Base-by-base conservation (phyloP, 805 yeast species). In the Pichia phayaonensis region DNA sequence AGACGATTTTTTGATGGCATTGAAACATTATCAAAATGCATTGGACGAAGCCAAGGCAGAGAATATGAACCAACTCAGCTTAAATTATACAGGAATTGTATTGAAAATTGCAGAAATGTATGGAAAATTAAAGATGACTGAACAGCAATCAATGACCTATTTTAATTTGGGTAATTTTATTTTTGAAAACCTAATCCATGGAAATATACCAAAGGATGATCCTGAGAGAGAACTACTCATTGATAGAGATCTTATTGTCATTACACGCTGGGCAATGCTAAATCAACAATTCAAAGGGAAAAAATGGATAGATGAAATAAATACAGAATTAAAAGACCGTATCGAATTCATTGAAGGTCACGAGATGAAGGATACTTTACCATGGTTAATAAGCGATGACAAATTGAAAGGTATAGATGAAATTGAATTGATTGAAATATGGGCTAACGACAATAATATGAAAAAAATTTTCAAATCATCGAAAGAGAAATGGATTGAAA, bases 21-120 rank as follows among this genome's bases (percentile, higher is more conserved):
- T 89, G 52, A 75, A 77, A 51, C 73, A 76, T 58, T 92, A 90
- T 66, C 74, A 87, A 42, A 83, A 84, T 55, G 96, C 96, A 0
- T 68, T 90, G 26, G 73, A 79, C 27, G 75, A 78, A 54, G 83
- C 89, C 40, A 75, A 81, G 38, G 69, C 73, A 26, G 74, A 73
- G 0, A 73, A 73, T 0, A 63, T 88, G 68, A 77, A 79, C 54
- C 76, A 75, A 12, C 58, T 85, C 31, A 73, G 80, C 50, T 94
- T 88, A 60, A 92, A 86, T 60, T 90, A 86, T 64, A 90, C 97
- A 0, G 97, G 97, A 0, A 79, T 92, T 48, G 95, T 90, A 61
- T 72, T 92, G 64, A 88, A 90, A 60, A 71, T 88, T 36, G 95
- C 85, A 12, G 96, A 90, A 60, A 84, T 89, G 89, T 86, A 80